These are phyloP conservation scores for Chrysoporthe puriensis DNA, from an alignment of 2,329 filamentous ascomycete species.

Conservation along the genomic window DNA sequence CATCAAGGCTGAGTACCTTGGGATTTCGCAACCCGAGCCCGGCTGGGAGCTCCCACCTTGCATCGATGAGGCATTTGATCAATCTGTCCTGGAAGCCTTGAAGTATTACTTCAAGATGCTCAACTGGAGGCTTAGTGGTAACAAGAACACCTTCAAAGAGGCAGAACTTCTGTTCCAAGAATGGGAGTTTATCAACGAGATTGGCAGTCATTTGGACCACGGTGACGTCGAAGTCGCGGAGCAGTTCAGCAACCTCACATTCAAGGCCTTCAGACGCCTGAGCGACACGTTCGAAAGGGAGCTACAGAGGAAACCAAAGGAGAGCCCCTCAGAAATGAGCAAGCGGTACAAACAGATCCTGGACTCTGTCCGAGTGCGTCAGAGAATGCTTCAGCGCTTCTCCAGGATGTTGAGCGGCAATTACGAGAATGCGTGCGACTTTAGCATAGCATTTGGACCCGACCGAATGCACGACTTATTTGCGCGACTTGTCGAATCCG, in stretches of 20 bases:
- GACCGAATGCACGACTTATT: constrained; percentile 76
- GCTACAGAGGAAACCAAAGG: constrained; percentile 80
- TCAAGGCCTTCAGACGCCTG: constrained; percentile 86
- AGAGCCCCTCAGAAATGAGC: constrained; percentile 86
- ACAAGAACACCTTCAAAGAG: constrained; percentile 99
- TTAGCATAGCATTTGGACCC: constrained; percentile 75
- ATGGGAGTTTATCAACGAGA: constrained; percentile 95
- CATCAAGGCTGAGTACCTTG: constrained; percentile 87
- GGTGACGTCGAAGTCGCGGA: constrained; percentile 97
- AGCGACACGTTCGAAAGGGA: constrained; percentile 92
- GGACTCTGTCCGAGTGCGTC: constrained; percentile 93
- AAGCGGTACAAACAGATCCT: constrained; percentile 95
- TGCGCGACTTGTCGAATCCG: constrained; percentile 77
- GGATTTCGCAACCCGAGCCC: constrained; percentile 81
- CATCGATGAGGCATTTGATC: constrained; percentile 95
- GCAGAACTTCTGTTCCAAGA: constrained; percentile 96
- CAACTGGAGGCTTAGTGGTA: constrained; percentile 95
- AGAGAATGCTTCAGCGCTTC: constrained; percentile 95
- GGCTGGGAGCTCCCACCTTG: constrained; percentile 96
- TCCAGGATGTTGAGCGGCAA: constrained; percentile 87
- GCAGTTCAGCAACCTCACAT: constrained; percentile 93
- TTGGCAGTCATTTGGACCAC: constrained; percentile 87
- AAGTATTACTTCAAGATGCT: constrained; percentile 99
- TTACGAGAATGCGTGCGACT: constrained; percentile 96
- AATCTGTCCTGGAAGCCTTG: constrained; percentile 86